These are phyloP conservation scores for Hanseniaspora valbyensis DNA, from an alignment of 805 yeast genomes.

Conservation along the genomic window DNA sequence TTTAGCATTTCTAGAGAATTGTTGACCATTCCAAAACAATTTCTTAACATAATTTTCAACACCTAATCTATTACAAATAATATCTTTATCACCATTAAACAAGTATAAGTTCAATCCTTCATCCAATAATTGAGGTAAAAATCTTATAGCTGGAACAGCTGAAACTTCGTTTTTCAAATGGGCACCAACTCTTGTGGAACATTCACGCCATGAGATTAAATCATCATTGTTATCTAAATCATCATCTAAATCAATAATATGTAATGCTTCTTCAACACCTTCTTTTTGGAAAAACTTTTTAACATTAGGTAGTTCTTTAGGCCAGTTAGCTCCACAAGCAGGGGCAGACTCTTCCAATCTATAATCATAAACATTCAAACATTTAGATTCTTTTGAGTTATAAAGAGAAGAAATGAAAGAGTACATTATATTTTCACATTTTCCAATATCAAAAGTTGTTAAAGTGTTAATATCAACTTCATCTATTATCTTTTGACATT, in stretches of 20 bases:
- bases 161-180: slow-evolving; percentile 32
- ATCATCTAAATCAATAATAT: slow-evolving; percentile 32
- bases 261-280: slow-evolving; percentile 42
- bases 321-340: slow-evolving; percentile 90
- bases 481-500: slow-evolving; percentile 47
- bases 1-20: slow-evolving; percentile 27
- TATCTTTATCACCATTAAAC: slow-evolving; percentile 80
- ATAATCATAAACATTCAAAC: slow-evolving; percentile 77
- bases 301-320: slow-evolving; percentile 47
- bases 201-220: slow-evolving; percentile 58
- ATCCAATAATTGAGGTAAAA: slow-evolving; percentile 56
- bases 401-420: slow-evolving; percentile 25
- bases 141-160: slow-evolving; percentile 49
- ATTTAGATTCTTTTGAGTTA: slow-evolving; percentile 35
- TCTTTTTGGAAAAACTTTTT: slow-evolving; percentile 41
- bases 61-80: slow-evolving; percentile 76
- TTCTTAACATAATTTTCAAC: slow-evolving; percentile 53
- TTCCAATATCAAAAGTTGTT: slow-evolving; percentile 26
- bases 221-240: slow-evolving; percentile 21
- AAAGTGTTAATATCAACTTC: slow-evolving; percentile 17
- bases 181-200: slow-evolving; percentile 49
- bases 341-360: slow-evolving; percentile 64
- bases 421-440: slow-evolving; percentile 38
- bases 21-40: slow-evolving; percentile 52
- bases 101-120: slow-evolving; percentile 50